A percentile compares a stretch with the other conserved stretches of the same genome.
These are phyloP conservation scores for Venturia oleaginea DNA, from an alignment of 2,329 filamentous ascomycete species.

Conservation along the genomic window DNA sequence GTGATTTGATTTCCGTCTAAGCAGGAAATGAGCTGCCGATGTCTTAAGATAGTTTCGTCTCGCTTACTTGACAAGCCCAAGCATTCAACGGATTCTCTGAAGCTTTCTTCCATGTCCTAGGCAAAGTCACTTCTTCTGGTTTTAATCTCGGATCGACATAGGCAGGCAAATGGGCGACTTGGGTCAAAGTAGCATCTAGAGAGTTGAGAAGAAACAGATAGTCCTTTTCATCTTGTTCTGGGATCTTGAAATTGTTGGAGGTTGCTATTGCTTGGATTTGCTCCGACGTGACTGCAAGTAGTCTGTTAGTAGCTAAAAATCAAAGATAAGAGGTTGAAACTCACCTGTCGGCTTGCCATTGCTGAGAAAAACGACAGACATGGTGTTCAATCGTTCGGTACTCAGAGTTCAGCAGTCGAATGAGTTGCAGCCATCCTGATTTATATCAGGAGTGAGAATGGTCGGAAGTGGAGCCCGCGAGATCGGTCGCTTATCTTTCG, in stretches of 20 bases:
- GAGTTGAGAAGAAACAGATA: slow-evolving; percentile 21
- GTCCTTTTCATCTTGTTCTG: slow-evolving; percentile 17
- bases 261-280: slow-evolving; percentile 15
- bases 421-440: background rate
- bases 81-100: slow-evolving; percentile 19
- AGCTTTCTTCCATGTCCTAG: slow-evolving; percentile 16
- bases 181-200: slow-evolving; percentile 18
- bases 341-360: slow-evolving; percentile 17
- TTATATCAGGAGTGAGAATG: background rate
- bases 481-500: background rate
- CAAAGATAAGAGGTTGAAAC: background rate
- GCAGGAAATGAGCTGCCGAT: background rate
- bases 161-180: slow-evolving; percentile 17
- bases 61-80: slow-evolving; percentile 19
- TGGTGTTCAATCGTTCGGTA: background rate
- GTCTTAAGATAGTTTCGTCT: background rate
- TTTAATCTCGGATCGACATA: slow-evolving; percentile 20
- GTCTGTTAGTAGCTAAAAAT: background rate
- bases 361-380: slow-evolving; percentile 20
- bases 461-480: background rate
- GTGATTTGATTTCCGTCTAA: slow-evolving; percentile 14
- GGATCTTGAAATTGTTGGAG: slow-evolving; percentile 17
- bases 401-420: background rate
- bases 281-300: background rate
- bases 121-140: slow-evolving; percentile 18